These are phyloP conservation scores for Candida glucosophila DNA, from an alignment of 1,139 yeast species.

Conservation along the genomic window DNA sequence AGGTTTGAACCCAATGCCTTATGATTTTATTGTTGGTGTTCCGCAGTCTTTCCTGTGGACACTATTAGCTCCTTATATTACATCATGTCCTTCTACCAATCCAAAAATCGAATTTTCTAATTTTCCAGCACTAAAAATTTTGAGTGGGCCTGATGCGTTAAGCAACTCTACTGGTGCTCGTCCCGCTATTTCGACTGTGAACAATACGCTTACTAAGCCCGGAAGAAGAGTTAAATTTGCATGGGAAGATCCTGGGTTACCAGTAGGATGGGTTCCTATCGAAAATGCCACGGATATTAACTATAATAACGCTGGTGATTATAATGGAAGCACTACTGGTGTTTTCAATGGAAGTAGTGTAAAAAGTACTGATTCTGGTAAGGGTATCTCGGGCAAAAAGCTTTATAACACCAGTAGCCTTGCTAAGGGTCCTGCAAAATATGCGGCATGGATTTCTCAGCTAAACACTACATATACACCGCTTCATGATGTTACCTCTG, in stretches of 20 bases:
- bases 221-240: constrained; percentile 2
- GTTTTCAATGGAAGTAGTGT: constrained; percentile 3
- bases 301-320: constrained; percentile 2
- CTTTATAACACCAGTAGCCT: constrained; percentile 1
- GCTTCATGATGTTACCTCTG: too few species aligned
- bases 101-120: constrained; percentile 3
- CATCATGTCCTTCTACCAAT: constrained; percentile 3
- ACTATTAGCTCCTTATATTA: constrained; percentile 4
- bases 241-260: constrained; percentile 3
- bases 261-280: constrained; percentile 3
- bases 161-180: constrained; percentile 1
- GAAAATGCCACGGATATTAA: constrained; percentile 1
- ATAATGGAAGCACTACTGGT: constrained; percentile 2
- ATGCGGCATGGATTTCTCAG: too few species aligned
- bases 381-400: background rate
- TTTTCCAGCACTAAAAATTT: constrained; percentile 2
- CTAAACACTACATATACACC: too few species aligned
- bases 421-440: constrained; percentile 1
- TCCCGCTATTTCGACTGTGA: constrained; percentile 3
- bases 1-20: too few species aligned
- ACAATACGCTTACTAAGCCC: constrained; percentile 3
- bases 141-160: constrained; percentile 1
- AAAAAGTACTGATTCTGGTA: constrained; percentile 1
- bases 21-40: too few species aligned
- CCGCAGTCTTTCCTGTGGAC: too few species aligned